Evolutionary conservation across 768 basidiomycete genomes (phyloP).

Genomic region (Termitomyces heimii): DNA sequence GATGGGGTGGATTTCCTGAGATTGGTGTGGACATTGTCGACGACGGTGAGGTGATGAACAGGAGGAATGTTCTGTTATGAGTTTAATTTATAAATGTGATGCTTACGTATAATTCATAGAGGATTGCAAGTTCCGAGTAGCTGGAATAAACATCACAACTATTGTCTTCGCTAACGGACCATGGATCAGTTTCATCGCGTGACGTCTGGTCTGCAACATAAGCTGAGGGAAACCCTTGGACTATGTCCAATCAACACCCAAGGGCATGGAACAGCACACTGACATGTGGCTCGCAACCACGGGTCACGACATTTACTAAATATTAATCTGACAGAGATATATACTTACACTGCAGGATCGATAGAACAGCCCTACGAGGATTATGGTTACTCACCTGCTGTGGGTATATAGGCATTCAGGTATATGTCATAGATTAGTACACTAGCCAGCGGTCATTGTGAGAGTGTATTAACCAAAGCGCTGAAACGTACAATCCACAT

Average conservation of each 20-base stretch:
- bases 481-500: neutral
- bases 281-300: neutral
- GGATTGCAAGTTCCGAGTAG: constrained; percentile 4
- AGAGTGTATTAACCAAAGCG: neutral
- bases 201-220: neutral
- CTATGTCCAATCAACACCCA: neutral
- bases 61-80: neutral
- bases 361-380: no score
- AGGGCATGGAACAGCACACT: neutral
- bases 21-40: constrained; percentile 15
- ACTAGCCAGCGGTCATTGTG: neutral
- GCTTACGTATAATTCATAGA: constrained; percentile 12
- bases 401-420: no score
- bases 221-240: neutral
- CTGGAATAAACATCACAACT: neutral
- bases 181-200: constrained; percentile 15
- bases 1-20: constrained; percentile 8
- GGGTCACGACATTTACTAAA: no score
- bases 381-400: no score
- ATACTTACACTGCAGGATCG: no score
- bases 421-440: neutral
- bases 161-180: constrained; percentile 5
- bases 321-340: no score
- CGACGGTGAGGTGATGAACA: neutral
- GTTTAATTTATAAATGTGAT: constrained; percentile 9